A percentile compares a stretch with the other conserved stretches of the same genome.
These are phyloP conservation scores for Linum tenue DNA, from an alignment of 345 rosid species.

Conservation along the genomic window DNA sequence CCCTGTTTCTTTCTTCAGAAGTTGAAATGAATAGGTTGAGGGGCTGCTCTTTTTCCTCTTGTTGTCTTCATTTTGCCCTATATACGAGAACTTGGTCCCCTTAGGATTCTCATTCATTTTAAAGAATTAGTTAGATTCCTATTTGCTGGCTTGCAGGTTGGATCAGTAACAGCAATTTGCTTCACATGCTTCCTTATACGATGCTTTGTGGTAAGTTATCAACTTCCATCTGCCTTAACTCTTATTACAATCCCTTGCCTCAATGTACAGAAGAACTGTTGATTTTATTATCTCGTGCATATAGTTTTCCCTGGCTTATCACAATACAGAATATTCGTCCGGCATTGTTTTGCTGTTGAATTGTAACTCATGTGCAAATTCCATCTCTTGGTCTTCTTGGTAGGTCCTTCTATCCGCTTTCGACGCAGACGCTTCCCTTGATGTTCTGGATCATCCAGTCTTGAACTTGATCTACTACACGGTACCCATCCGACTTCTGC, in stretches of 20 bases:
- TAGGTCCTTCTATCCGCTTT: conserved; percentile 35
- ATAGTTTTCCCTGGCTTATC: too few species aligned
- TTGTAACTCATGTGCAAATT: too few species aligned
- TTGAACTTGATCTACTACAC: conserved; percentile 74
- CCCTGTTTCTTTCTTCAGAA: too few species aligned
- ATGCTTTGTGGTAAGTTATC: conserved; percentile 69
- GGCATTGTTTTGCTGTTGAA: too few species aligned
- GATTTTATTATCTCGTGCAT: not conserved
- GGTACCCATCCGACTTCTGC: conserved; percentile 26
- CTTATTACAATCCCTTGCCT: not conserved
- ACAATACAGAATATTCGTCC: too few species aligned
- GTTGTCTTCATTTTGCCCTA: not conserved
- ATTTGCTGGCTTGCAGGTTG: conserved; percentile 52
- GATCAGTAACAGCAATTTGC: conserved; percentile 86
- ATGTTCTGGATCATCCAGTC: conserved; percentile 75
- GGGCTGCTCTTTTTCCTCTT: not conserved
- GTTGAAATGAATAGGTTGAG: not conserved
- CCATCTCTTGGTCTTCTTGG: not conserved
- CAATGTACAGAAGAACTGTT: not conserved
- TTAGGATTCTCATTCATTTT: not conserved
- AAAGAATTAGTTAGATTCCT: not conserved
- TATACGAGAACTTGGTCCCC: too few species aligned
- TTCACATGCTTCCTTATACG: conserved; percentile 82
- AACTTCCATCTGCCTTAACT: not conserved
- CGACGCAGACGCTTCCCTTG: conserved; percentile 65